Evolutionary conservation across 83 land plant species (phyloP), one percentile per base, ranked within the genome.

Genomic region (Picea mariana): DNA sequence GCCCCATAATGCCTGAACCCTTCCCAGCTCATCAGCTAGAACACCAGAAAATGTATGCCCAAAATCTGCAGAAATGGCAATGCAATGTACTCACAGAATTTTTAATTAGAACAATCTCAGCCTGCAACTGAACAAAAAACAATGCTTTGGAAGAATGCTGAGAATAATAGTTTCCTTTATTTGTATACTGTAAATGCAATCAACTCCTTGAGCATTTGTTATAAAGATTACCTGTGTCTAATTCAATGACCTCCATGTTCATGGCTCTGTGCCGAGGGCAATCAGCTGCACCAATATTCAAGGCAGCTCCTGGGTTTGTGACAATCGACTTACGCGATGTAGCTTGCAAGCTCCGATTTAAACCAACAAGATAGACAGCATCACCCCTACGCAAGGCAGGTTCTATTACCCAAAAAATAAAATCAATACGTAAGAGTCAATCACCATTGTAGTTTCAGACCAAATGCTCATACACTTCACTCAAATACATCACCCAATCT

Each of bases 1-100:
- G 52, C 90, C 98, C 99, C 99, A 97, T 17, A 97, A 81, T 40
- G 98, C 99, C 86, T 95, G 93, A 75, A 95, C 98, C n/a, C n/a
- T n/a, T n/a, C n/a, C n/a, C n/a, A n/a, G n/a, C n/a, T n/a, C n/a
- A n/a, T n/a, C n/a, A n/a, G 96, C 91, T 18, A 97, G 86, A 13
- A 95, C 98, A 27, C 99, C 99, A 16, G 99, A 97, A 79, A 97
- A 95, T 26, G 91, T 82, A 86, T 92, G 93, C 9, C 99, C 99
- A 88, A 97, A 97, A 87, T 97, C 99, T 95, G 79, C 64, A 80
- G 67, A 15, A 77, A 59, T 60, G 9, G 47, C 44, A 47, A 67
- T 31, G 27, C 49, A 65, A 38, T 24, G 31, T 9, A 69, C 20
- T 38, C 40, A 6, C 6, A 27, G 16, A 34, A 69, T 17, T 69